Base-by-base conservation (phyloP, 345 rosid species). In the Salix udensis region DNA sequence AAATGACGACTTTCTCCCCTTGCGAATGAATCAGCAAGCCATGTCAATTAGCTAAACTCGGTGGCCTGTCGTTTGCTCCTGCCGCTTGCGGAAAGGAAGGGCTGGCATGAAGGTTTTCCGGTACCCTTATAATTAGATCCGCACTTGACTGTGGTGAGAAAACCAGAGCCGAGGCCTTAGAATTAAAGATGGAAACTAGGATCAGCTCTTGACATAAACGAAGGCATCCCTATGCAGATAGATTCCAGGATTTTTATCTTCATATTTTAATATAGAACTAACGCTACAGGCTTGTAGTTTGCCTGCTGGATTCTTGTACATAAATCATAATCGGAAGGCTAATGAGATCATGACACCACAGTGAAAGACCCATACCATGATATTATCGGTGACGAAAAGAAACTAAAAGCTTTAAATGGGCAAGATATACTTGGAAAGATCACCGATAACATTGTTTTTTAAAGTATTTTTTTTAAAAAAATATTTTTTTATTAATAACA, bases 1-100 rank as follows among this genome's bases (percentile, higher is more conserved):
- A 30, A 30, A 30, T 30, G n/a, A 7, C 39, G 68, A 11, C 46
- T 8, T 55, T 71, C 68, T 42, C 76, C 67, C 71, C 78, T 71
- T 34, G 37, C 36, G 31, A 52, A 67, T 50, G 72, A 36, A 67
- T n/a, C 53, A 7, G 40, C 68, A 2, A 30, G 4, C 31, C n/a
- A n/a, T n/a, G n/a, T n/a, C n/a, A n/a, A n/a, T n/a, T n/a, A n/a
- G n/a, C n/a, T n/a, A n/a, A n/a, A n/a, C n/a, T n/a, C n/a, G n/a
- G n/a, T n/a, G n/a, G n/a, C n/a, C n/a, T n/a, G n/a, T n/a, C n/a
- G n/a, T n/a, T n/a, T n/a, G n/a, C n/a, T n/a, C n/a, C n/a, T n/a
- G n/a, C n/a, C n/a, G n/a, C n/a, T 14, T 16, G 18, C 2, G n/a
- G 39, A 65, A 34, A 36, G 52, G 68, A 67, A 73, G 30, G 53